Evolutionary conservation across 2,329 filamentous ascomycete species (phyloP).

Genomic region (Pleurostoma richardsiae): DNA sequence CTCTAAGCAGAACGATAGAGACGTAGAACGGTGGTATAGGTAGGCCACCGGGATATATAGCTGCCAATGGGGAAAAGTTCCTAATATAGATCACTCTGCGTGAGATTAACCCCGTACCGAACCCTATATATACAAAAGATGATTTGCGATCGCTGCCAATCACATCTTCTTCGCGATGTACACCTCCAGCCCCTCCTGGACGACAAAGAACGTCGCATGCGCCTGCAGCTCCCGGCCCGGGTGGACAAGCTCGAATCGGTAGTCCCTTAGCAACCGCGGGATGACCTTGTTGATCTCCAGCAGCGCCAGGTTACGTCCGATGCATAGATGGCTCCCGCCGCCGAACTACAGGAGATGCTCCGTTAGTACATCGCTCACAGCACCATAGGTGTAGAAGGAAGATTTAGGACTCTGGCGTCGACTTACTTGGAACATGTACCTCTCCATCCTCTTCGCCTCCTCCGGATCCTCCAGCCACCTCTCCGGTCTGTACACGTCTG

Average conservation of each 20-base stretch:
- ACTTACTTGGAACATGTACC: slow-evolving; percentile 50
- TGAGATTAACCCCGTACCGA: too few species aligned
- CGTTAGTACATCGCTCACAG: neutral
- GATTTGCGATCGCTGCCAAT: too few species aligned
- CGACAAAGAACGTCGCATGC: slow-evolving; percentile 55
- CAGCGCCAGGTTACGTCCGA: slow-evolving; percentile 48
- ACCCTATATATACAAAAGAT: too few species aligned
- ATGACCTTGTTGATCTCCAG: slow-evolving; percentile 57
- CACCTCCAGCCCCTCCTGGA: slow-evolving; percentile 51
- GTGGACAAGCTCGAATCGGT: slow-evolving; percentile 45
- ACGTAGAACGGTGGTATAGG: too few species aligned
- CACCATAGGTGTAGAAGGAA: neutral
- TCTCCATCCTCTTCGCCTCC: slow-evolving; percentile 39
- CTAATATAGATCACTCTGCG: too few species aligned
- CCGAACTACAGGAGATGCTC: slow-evolving; percentile 34
- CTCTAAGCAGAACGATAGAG: too few species aligned
- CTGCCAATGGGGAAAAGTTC: too few species aligned
- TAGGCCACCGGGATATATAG: too few species aligned
- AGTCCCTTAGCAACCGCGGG: slow-evolving; percentile 48
- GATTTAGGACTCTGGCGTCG: neutral
- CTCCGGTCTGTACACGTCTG: slow-evolving; percentile 47
- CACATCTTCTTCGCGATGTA: slow-evolving; percentile 31
- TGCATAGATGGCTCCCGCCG: slow-evolving; percentile 48
- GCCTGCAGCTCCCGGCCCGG: slow-evolving; percentile 43
- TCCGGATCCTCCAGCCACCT: slow-evolving; percentile 46